Evolutionary conservation across 2,329 filamentous ascomycete species (phyloP), one percentile per base, ranked within the genome.

Genomic region (Monosporascus sp.): DNA sequence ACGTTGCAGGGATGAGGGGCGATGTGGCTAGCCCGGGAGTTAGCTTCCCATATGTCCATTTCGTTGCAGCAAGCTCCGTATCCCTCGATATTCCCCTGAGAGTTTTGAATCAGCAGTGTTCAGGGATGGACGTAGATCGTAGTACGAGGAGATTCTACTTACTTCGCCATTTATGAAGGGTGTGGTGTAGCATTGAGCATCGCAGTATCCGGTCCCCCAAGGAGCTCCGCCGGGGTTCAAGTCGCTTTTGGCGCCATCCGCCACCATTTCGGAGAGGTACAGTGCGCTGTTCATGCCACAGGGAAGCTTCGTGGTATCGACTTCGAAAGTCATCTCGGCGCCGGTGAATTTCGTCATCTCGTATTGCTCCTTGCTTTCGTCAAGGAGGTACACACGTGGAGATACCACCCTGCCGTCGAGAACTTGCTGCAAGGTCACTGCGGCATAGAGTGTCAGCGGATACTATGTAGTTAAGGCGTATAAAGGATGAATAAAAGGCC

Each of bases 261-360:
- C 71, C 39, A 79, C 73, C 82, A 85, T 85, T 66, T 78, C 71
- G 42, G 79, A 75, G 51, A 84, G 78, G 70, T 84, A 84, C n/a
- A 84, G 68, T 27, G 81, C 81, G 53, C 81, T 81, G 68, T 85
- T 84, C 63, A 84, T 71, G 55, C 83, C 83, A 61, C 83, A 85
- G 37, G 79, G 78, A 7, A 86, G 74, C 58, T 78, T 76, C 48
- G 81, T 84, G 39, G 81, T 75, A 62, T 87, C 83, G 31, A 86
- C 79, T 50, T 85, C 82, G 58, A 87, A 85, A 20, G 80, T 76
- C 63, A 86, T 77, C 65, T 87, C 83, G 61, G 77, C 70, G 65
- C 80, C 80, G 46, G 79, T 74, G 54, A 85, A 71, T 58, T 83
- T 74, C 66, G 85, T 75, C 62, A 80, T 74, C 68, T 84, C 70